phyloP scores from a whole-genome alignment of 371 early-diverging fungal genomes.

The Zychaea mexicana region DNA sequence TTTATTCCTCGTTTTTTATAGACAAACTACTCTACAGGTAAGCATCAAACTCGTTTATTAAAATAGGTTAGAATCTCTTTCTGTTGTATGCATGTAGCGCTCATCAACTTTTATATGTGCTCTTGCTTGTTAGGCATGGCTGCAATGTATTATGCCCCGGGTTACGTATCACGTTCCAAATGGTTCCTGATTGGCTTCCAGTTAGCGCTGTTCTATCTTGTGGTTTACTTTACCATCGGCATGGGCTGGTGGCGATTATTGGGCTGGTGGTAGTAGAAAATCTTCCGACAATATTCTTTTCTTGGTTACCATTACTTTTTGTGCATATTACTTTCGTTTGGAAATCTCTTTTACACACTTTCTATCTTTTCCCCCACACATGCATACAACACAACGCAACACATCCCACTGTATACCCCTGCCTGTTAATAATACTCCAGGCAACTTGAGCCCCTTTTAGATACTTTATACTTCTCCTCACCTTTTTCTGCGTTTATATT shows the following conservation, averaged over 20 bases:
- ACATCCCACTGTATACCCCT: constrained; percentile 2
- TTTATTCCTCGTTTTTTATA: constrained; percentile 15
- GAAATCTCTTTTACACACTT: neutral
- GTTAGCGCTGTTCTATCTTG: constrained; percentile 52
- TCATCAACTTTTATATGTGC: neutral
- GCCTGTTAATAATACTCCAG: neutral
- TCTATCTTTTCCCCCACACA: neutral
- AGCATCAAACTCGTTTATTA: constrained; percentile 7
- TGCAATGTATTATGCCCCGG: constrained; percentile 64
- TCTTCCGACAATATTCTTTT: neutral
- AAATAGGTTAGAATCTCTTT: neutral
- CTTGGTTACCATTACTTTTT: neutral
- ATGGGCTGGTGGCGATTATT: constrained; percentile 72
- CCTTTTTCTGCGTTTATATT: neutral
- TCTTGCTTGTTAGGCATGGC: constrained; percentile 37
- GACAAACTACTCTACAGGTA: constrained; percentile 66
- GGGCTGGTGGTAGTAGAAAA: constrained; percentile 49
- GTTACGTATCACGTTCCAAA: constrained; percentile 52
- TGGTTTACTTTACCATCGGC: constrained; percentile 65
- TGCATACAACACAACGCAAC: neutral
- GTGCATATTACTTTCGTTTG: neutral
- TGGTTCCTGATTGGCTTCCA: constrained; percentile 69
- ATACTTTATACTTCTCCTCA: neutral
- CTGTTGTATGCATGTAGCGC: neutral
- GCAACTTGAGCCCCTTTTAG: neutral